Conservation (phyloP, 2,329 filamentous ascomycete genomes). For the Davidsoniella eucalypti region DNA sequence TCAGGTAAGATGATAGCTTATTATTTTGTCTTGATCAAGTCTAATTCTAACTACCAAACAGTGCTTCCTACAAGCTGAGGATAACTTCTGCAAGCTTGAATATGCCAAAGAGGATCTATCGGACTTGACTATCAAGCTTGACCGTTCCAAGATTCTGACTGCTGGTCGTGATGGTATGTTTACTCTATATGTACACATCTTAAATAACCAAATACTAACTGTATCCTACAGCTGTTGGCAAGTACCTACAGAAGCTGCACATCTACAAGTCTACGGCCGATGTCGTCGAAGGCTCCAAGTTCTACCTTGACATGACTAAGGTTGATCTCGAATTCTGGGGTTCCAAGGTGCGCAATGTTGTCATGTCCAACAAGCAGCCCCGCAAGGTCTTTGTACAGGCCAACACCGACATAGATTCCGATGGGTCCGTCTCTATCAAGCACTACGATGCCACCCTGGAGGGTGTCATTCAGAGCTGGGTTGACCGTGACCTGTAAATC, state of each 20-base stretch:
- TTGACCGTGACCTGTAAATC: slow-evolving; percentile 37
- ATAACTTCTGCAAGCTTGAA: slow-evolving; percentile 70
- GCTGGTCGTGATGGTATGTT: slow-evolving; percentile 51
- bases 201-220: slow-evolving; percentile 15
- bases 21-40: background rate
- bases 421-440: slow-evolving; percentile 57
- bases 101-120: slow-evolving; percentile 58
- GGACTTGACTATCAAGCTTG: slow-evolving; percentile 66
- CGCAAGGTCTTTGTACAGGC: slow-evolving; percentile 87
- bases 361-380: slow-evolving; percentile 64
- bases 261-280: slow-evolving; percentile 87
- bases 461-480: slow-evolving; percentile 74
- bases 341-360: slow-evolving; percentile 57
- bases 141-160: slow-evolving; percentile 72
- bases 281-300: slow-evolving; percentile 53
- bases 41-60: slow-evolving; percentile 16
- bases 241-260: slow-evolving; percentile 80
- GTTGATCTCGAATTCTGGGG: slow-evolving; percentile 76
- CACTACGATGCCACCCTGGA: slow-evolving; percentile 72
- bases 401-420: slow-evolving; percentile 59
- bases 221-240: slow-evolving; percentile 47
- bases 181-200: background rate
- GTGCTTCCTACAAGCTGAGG: slow-evolving; percentile 72
- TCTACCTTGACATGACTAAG: slow-evolving; percentile 71
- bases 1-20: slow-evolving; percentile 22